Percentiles rank a stretch among this genome's conserved stretches.
Conservation (phyloP, 2,329 filamentous ascomycete species). For the Stemphylium vesicarium region DNA sequence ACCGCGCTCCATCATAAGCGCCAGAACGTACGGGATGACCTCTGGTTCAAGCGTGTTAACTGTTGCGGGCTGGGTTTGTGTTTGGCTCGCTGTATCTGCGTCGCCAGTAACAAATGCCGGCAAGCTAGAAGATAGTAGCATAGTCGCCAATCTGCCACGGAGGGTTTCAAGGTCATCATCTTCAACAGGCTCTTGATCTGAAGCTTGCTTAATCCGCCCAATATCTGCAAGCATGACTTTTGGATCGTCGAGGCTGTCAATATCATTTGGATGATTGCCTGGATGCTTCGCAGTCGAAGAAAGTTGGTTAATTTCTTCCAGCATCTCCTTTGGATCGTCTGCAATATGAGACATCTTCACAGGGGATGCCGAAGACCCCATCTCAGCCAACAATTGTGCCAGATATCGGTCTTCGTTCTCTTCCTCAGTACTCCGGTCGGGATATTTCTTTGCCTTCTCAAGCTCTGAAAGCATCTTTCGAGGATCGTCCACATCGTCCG, state of each 20-base stretch:
- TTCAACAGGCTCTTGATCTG: neutral
- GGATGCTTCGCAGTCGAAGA: neutral
- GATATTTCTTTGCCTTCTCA: too few relatives aligned
- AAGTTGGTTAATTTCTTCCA: constrained; percentile 8
- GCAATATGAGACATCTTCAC: too few relatives aligned
- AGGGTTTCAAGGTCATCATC: constrained; percentile 8
- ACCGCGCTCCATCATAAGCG: constrained; percentile 21
- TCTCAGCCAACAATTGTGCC: too few relatives aligned
- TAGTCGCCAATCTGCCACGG: neutral
- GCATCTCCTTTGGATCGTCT: constrained; percentile 7
- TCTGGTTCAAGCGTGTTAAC: neutral
- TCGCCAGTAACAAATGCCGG: neutral
- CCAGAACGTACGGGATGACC: constrained; percentile 9
- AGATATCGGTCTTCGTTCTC: too few relatives aligned
- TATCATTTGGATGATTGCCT: neutral
- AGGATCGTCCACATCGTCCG: neutral
- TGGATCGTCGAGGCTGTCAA: neutral
- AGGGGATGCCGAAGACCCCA: too few relatives aligned
- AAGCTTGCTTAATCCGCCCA: neutral
- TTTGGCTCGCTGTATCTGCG: neutral
- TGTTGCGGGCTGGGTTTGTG: neutral
- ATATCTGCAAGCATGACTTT: constrained; percentile 3
- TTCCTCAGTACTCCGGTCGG: too few relatives aligned
- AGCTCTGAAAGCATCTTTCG: too few relatives aligned
- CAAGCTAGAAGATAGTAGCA: neutral